Conservation (phyloP, 202 grass and related monocot species). For the Eragrostis tef region DNA sequence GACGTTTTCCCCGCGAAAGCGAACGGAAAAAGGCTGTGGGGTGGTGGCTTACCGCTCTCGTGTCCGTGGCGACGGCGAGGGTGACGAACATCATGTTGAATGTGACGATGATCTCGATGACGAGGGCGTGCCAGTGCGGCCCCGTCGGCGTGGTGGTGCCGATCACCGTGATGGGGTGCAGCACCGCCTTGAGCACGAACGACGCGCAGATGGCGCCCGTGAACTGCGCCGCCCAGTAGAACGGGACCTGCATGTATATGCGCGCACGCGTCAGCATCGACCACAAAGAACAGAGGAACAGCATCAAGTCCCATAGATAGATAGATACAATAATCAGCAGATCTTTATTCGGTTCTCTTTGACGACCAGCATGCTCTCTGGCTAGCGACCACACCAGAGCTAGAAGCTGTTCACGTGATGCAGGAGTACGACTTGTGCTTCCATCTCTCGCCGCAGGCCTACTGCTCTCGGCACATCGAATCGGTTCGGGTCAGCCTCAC, state of each 20-base stretch:
- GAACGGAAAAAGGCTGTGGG: not conserved
- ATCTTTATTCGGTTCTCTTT: not conserved
- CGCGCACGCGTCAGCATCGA: not conserved
- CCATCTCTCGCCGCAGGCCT: not conserved
- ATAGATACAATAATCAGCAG: not conserved
- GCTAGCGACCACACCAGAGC: not conserved
- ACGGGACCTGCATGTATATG: slow-evolving; percentile 62
- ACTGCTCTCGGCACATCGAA: slow-evolving; percentile 41
- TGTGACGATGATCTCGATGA: slow-evolving; percentile 84
- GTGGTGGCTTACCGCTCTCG: slow-evolving; percentile 54
- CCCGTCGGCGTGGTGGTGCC: slow-evolving; percentile 70
- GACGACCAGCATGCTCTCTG: too few relatives aligned
- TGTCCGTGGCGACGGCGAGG: slow-evolving; percentile 88
- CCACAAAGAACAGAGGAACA: not conserved
- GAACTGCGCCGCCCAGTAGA: slow-evolving; percentile 95
- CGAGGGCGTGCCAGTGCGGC: slow-evolving; percentile 66
- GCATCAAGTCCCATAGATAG: not conserved
- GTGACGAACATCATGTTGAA: slow-evolving; percentile 99
- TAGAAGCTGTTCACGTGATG: not conserved
- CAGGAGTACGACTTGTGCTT: not conserved
- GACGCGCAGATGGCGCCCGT: slow-evolving; percentile 70
- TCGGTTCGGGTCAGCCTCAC: slow-evolving; percentile 52
- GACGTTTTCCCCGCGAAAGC: not conserved
- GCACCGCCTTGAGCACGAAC: slow-evolving; percentile 76
- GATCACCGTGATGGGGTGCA: slow-evolving; percentile 68